Base-by-base conservation (phyloP, 2,329 filamentous ascomycete species). In the Cercospora zeae-maydis region DNA sequence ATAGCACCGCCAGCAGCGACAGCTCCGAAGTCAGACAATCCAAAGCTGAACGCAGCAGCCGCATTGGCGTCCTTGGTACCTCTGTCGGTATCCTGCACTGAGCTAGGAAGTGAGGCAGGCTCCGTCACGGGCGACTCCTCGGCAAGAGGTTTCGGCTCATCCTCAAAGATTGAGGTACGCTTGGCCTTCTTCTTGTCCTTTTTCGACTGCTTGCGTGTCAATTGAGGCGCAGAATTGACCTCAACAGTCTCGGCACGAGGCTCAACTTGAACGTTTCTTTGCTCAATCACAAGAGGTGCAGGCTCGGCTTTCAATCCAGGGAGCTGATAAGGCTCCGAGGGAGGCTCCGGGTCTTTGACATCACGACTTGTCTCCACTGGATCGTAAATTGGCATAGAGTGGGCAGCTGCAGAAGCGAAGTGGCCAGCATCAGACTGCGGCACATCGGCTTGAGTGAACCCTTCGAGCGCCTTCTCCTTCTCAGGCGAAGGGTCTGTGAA, bases 141-240 rank as follows among this genome's bases (percentile, higher is more conserved):
- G 10, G 33, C 27, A 14, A 42, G 37, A 34, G 53, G 39, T 49
- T 45, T 54, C 16, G 45, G 47, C 36, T 67, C 62, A 13, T 69
- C 66, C 27, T 63, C 67, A 10, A 62, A 66, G 24, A 66, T 59
- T n/a, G 62, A 61, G 34, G 62, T 64, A 34, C 67, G 68, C 62
- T 70, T 73, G 6, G 70, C 71, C 62, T 80, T 79, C 53, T 78
- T 78, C 69, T 78, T 79, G 33, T 77, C 75, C 56, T 79, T 80
- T 71, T 79, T 79, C 33, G 75, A 74, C 62, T 71, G 70, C 66
- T 76, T 76, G 34, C 66, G 64, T n/a, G 60, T 67, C 47, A 71
- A 62, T 51, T 66, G 54, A 14, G 62, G 64, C 9, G 60, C 63
- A 11, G 58, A 45, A 13, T 19, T 33, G 10, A 63, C 52, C 34